Evolutionary conservation across 108 stramenopile genomes (phyloP).

Genomic region (Mayamaea pseudoterrestris): DNA sequence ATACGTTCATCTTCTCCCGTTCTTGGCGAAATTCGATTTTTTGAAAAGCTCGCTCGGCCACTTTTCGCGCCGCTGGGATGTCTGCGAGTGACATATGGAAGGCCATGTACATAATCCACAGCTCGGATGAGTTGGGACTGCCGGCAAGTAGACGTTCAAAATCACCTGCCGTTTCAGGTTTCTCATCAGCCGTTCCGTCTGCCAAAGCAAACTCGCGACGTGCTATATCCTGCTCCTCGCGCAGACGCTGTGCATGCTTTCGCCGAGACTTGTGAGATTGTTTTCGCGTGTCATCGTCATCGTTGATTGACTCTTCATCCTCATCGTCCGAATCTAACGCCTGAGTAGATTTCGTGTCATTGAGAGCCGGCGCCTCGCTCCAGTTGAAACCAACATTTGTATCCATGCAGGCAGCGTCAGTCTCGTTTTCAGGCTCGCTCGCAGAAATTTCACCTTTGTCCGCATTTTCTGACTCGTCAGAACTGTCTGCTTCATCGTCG

Average conservation of each 20-base stretch:
- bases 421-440: constrained; percentile 10
- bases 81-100: constrained; percentile 89
- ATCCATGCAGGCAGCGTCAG: constrained; percentile 31
- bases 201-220: constrained; percentile 70
- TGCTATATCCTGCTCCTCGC: constrained; percentile 67
- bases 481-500: constrained; percentile 4
- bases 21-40: constrained; percentile 87
- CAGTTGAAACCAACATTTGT: constrained; percentile 81
- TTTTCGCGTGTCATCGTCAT: constrained; percentile 27
- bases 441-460: constrained; percentile 19
- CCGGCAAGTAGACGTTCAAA: constrained; percentile 90
- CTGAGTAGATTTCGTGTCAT: constrained; percentile 5
- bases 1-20: constrained; percentile 87
- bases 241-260: constrained; percentile 55
- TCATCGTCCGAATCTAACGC: constrained; percentile 24
- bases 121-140: constrained; percentile 79
- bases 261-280: constrained; percentile 62
- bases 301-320: constrained; percentile 29
- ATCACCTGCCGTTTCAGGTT: constrained; percentile 86
- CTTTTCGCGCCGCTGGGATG: constrained; percentile 76
- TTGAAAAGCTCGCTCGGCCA: constrained; percentile 82
- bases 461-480: constrained; percentile 21
- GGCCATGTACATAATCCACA: constrained; percentile 96
- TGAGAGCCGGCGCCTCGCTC: constrained; percentile 16
- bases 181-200: constrained; percentile 80